Conservation (phyloP, 1,284 basidiomycete species). For the Albatrellus sp. region DNA sequence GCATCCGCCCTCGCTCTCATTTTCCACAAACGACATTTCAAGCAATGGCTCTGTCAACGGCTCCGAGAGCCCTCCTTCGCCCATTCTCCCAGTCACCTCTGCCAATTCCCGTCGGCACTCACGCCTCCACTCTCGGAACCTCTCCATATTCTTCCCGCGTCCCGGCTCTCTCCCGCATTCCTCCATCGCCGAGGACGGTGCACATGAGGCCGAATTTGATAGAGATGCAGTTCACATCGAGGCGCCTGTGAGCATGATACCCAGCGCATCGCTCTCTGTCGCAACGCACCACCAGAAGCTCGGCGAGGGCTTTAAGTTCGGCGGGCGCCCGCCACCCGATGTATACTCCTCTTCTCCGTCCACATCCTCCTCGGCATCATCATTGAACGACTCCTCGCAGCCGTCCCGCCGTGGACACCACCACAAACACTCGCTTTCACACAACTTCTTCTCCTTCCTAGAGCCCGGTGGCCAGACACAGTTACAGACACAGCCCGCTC, state of each 20-base stretch:
- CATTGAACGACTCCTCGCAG: slow-evolving; percentile 19
- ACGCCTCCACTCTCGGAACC: slow-evolving; percentile 79
- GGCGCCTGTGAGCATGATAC: slow-evolving; percentile 35
- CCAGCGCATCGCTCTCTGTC: slow-evolving; percentile 28
- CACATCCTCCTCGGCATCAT: slow-evolving; percentile 14
- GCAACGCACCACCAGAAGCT: slow-evolving; percentile 19
- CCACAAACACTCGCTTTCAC: slow-evolving; percentile 88
- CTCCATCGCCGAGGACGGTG: slow-evolving; percentile 57
- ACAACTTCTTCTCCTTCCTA: slow-evolving; percentile 73
- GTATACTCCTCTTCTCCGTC: slow-evolving; percentile 13
- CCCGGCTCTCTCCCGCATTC: slow-evolving; percentile 52
- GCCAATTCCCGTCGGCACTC: slow-evolving; percentile 44
- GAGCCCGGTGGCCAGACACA: slow-evolving; percentile 22
- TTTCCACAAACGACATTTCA: too few relatives aligned
- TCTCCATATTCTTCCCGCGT: slow-evolving; percentile 83
- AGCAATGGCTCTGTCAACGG: slow-evolving; percentile 8
- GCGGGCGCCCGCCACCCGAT: slow-evolving; percentile 28
- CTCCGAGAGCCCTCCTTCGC: slow-evolving; percentile 10
- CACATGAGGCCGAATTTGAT: slow-evolving; percentile 38
- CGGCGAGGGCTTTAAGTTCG: slow-evolving; percentile 58
- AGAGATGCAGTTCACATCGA: slow-evolving; percentile 20
- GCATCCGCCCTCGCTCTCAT: neutral
- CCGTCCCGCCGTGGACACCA: slow-evolving; percentile 67
- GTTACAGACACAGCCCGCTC: slow-evolving; percentile 37
- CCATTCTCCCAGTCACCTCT: slow-evolving; percentile 12